Evolutionary conservation across 495 filamentous ascomycete genomes (phyloP).

Genomic region (Glonium stellatum): DNA sequence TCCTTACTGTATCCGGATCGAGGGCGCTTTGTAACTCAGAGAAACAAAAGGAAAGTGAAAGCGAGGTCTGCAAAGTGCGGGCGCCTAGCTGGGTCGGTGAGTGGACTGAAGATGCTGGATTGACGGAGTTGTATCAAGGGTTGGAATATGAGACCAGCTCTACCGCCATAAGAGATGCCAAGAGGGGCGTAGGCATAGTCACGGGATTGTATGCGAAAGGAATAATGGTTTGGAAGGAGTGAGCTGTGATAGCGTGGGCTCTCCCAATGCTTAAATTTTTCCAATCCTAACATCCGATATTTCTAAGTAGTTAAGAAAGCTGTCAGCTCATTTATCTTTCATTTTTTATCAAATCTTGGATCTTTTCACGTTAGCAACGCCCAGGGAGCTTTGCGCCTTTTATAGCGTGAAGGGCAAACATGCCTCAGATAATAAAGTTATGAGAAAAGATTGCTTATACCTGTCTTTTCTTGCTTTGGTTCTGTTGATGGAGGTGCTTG

Average conservation of each 20-base stretch:
- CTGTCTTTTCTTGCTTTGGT: no score
- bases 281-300: no score
- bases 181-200: constrained; percentile 37
- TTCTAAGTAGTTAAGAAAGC: no score
- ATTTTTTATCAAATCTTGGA: no score
- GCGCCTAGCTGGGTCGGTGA: constrained; percentile 38
- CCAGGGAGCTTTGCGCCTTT: no score
- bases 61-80: constrained; percentile 27
- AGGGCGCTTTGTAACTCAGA: constrained; percentile 29
- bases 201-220: constrained; percentile 42
- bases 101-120: constrained; percentile 36
- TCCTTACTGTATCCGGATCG: constrained; percentile 28
- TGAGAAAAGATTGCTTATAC: no score
- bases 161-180: constrained; percentile 39
- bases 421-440: no score
- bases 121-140: constrained; percentile 37
- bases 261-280: no score
- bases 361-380: no score
- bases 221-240: constrained; percentile 40
- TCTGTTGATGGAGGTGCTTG: no score
- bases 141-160: constrained; percentile 33
- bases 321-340: no score
- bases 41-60: constrained; percentile 24
- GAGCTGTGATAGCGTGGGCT: neutral
- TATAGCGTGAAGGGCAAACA: no score